These are phyloP conservation scores for Monosporascus sp. DNA, from an alignment of 2,329 filamentous ascomycete species.

Conservation along the genomic window DNA sequence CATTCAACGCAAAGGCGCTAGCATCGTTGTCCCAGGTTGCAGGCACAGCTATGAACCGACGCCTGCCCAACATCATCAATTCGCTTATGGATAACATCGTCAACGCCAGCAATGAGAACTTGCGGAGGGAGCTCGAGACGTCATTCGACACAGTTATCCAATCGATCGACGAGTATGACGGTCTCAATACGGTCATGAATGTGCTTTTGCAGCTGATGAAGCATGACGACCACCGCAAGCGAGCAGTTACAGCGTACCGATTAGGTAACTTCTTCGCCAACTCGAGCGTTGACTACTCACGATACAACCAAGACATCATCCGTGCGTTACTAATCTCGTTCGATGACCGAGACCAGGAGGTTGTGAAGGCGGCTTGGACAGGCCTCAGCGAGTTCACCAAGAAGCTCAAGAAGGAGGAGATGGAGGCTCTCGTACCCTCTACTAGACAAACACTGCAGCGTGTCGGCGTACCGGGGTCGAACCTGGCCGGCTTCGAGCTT, in stretches of 20 bases:
- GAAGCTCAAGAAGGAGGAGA: conserved; percentile 90
- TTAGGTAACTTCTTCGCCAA: conserved; percentile 80
- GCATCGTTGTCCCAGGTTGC: conserved; percentile 92
- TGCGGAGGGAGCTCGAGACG: conserved; percentile 65
- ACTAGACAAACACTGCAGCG: conserved; percentile 82
- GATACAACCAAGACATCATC: conserved; percentile 94
- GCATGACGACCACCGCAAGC: conserved; percentile 83
- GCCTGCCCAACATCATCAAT: conserved; percentile 85
- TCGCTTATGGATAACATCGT: conserved; percentile 92
- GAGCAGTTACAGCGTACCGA: conserved; percentile 72
- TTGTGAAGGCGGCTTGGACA: conserved; percentile 85
- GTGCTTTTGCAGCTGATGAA: conserved; percentile 83
- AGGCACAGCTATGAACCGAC: conserved; percentile 81
- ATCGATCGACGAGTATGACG: conserved; percentile 93
- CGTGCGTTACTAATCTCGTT: conserved; percentile 87
- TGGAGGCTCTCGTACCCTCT: conserved; percentile 86
- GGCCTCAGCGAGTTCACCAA: conserved; percentile 85
- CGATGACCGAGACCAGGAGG: conserved; percentile 74
- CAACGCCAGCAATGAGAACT: conserved; percentile 64
- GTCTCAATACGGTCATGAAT: conserved; percentile 92
- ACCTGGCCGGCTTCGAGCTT: conserved; percentile 81
- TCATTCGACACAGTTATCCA: conserved; percentile 87
- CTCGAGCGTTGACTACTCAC: conserved; percentile 80
- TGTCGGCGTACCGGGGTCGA: conserved; percentile 79
- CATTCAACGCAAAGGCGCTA: conserved; percentile 90